Evolutionary conservation across 176 grass and related monocot species (phyloP), one percentile per base, ranked within the genome.

Genomic region (Musa schizocarpa): DNA sequence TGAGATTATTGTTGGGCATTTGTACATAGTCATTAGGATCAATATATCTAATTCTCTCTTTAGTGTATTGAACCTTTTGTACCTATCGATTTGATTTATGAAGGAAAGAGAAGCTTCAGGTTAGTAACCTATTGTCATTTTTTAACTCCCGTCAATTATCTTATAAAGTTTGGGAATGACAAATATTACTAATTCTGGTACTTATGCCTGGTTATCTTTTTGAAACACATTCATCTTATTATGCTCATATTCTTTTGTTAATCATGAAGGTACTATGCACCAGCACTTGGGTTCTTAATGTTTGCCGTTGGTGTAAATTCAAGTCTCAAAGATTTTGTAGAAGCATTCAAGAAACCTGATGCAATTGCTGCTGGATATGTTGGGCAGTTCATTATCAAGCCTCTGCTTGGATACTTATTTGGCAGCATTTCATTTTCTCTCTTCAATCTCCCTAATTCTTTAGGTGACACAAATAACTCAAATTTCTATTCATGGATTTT

Each of bases 281-380:
- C 90, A 5, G 88, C 90, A 52, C 79, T 94, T 76, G 88, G 95
- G 14, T 99, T 99, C 83, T 81, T 99, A 82, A 99, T 99, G 90
- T 99, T 99, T 86, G 90, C 90, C 49, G 95, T 99, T 74, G 95
- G 95, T 70, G 90, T 94, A 23, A 99, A 99, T 86, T 99, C 95
- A 59, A 94, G 86, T 9, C 78, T 79, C 1, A 29, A 91, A 26
- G 95, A 99, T 89, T 94, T 99, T 76, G 63, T 94, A 69, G 88
- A 99, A 85, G 90, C 88, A 29, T 86, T 99, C 63, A 82, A 89
- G 78, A 99, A 88, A 68, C 90, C 90, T 48, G 90, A 92, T 64
- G 88, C 84, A 61, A 93, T 99, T 26, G 69, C 67, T 52, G 86
- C 79, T 43, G 90, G 95, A 43, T 99, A 94, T 77, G 74, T 94